Evolutionary conservation across 306 rosid species (phyloP).

Genomic region (Pyrus bretschneideri): DNA sequence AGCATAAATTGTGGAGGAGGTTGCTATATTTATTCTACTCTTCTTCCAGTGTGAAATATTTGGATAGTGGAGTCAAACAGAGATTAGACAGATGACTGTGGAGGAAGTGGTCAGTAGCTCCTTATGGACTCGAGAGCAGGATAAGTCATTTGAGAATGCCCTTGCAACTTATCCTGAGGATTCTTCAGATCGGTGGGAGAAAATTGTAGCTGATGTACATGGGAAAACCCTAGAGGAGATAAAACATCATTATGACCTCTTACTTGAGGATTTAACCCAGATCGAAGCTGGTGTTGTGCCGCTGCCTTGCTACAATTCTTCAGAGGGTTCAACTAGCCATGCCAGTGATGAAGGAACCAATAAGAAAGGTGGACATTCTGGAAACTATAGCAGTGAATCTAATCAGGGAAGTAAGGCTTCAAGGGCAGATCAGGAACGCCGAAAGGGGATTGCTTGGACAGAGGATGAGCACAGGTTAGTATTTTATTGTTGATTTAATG

Average conservation of each 20-base stretch:
- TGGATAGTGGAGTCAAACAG: slow-evolving; percentile 13
- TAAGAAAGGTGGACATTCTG: slow-evolving; percentile 52
- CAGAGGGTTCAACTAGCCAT: slow-evolving; percentile 67
- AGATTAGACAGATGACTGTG: slow-evolving; percentile 44
- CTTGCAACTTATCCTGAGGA: slow-evolving; percentile 70
- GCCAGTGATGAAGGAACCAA: slow-evolving; percentile 70
- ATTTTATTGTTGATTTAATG: slow-evolving; percentile 6
- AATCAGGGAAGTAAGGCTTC: slow-evolving; percentile 77
- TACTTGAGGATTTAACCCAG: slow-evolving; percentile 67
- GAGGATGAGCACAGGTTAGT: slow-evolving; percentile 94
- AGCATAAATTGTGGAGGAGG: slow-evolving; percentile 29
- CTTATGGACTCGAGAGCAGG: slow-evolving; percentile 85
- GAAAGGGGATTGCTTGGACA: slow-evolving; percentile 98
- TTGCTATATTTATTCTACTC: slow-evolving; percentile 19
- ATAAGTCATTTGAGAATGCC: slow-evolving; percentile 87
- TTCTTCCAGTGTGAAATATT: slow-evolving; percentile 23
- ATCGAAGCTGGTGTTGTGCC: slow-evolving; percentile 90
- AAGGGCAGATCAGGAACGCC: slow-evolving; percentile 89
- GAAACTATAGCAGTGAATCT: slow-evolving; percentile 47
- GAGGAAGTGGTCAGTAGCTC: slow-evolving; percentile 66
- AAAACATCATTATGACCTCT: slow-evolving; percentile 68
- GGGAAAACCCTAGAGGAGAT: slow-evolving; percentile 78
- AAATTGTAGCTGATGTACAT: slow-evolving; percentile 68
- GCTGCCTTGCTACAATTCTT: slow-evolving; percentile 68
- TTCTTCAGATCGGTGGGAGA: slow-evolving; percentile 81